These are phyloP conservation scores for Nakataea oryzae DNA, from an alignment of 2,329 filamentous ascomycete genomes.

Conservation along the genomic window DNA sequence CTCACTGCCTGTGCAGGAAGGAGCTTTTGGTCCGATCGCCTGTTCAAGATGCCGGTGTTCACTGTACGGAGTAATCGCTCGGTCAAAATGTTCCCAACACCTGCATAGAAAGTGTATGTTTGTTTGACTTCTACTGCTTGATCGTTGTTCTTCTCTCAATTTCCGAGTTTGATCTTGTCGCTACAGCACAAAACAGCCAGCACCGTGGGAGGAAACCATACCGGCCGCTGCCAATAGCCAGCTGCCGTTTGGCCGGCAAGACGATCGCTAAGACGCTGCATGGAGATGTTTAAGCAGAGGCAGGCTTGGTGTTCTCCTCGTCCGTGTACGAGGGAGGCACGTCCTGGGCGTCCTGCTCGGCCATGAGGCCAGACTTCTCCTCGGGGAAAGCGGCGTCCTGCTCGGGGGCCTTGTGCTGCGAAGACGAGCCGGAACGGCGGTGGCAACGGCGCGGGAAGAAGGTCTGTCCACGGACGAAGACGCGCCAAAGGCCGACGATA, in stretches of 20 bases:
- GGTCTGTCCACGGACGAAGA: slow-evolving; percentile 34
- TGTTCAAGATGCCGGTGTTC: neutral
- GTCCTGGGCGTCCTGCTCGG: slow-evolving; percentile 20
- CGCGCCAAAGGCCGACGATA: slow-evolving; percentile 47
- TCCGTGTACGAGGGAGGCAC: slow-evolving; percentile 14
- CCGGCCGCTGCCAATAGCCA: neutral
- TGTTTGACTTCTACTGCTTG: neutral
- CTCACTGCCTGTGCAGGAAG: neutral
- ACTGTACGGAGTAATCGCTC: neutral
- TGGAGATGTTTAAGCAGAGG: neutral
- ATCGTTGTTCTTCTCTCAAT: neutral
- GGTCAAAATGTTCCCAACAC: neutral
- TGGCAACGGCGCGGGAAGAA: slow-evolving; percentile 20
- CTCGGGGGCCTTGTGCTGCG: slow-evolving; percentile 20
- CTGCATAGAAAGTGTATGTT: neutral
- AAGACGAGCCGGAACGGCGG: slow-evolving; percentile 10
- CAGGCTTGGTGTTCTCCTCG: neutral
- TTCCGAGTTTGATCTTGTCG: neutral
- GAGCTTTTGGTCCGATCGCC: neutral
- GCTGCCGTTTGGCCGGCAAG: neutral
- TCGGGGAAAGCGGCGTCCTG: slow-evolving; percentile 24
- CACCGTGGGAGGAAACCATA: neutral
- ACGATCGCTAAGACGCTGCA: neutral
- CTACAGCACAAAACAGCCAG: neutral
- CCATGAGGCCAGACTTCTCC: slow-evolving; percentile 42